Evolutionary conservation across 1,139 yeast species (phyloP).

Genomic region (Kodamaea sp.): DNA sequence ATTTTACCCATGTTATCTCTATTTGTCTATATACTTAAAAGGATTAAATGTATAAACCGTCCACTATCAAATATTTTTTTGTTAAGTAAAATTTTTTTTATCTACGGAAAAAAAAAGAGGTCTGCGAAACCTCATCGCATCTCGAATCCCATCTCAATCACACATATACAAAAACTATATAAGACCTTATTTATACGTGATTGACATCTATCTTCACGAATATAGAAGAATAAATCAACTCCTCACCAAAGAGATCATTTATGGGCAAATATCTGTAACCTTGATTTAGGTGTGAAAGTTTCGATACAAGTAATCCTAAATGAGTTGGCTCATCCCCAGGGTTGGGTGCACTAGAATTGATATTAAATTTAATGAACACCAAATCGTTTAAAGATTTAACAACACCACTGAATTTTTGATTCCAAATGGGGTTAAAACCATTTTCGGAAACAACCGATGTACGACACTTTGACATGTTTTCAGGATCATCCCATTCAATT

Average conservation of each 20-base stretch:
- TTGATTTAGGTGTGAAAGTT: constrained; percentile 53
- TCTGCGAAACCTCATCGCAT: neutral
- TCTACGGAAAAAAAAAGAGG: neutral
- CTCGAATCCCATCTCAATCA: neutral
- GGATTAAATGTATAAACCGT: neutral
- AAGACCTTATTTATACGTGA: neutral
- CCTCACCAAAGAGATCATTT: constrained; percentile 76
- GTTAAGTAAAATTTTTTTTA: constrained; percentile 4
- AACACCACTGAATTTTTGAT: constrained; percentile 45
- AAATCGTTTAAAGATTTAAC: constrained; percentile 43
- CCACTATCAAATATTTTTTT: neutral
- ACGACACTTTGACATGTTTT: constrained; percentile 14
- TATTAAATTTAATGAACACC: constrained; percentile 32
- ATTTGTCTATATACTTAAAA: neutral
- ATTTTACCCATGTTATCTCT: constrained; percentile 57
- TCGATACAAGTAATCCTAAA: constrained; percentile 58
- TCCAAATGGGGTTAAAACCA: constrained; percentile 89
- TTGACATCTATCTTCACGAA: constrained; percentile 47
- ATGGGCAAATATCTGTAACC: constrained; percentile 84
- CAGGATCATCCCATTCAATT: constrained; percentile 21
- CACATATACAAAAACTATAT: neutral
- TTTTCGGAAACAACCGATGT: constrained; percentile 49
- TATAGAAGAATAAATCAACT: constrained; percentile 71
- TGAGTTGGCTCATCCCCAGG: constrained; percentile 25
- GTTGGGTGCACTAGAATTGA: constrained; percentile 21